A percentile compares a stretch with the other conserved stretches of the same genome.
Evolutionary conservation across 1,284 basidiomycete genomes (phyloP).

Genomic region (Schizopora paradoxa): DNA sequence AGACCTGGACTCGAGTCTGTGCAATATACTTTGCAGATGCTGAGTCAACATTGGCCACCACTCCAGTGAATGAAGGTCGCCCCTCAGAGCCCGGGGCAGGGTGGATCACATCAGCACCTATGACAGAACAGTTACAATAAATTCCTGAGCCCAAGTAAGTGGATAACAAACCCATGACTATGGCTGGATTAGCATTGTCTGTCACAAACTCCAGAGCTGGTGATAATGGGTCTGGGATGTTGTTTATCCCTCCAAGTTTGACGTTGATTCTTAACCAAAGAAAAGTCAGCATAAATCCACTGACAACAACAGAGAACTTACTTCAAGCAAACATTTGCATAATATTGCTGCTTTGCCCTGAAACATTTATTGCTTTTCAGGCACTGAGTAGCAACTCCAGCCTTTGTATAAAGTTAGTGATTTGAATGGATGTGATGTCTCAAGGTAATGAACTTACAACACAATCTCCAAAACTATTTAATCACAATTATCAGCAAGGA

Average conservation of each 20-base stretch:
- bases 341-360: conserved; percentile 66
- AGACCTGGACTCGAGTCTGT: conserved; percentile 59
- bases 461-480: conserved; percentile 62
- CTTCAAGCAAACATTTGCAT: conserved; percentile 76
- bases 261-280: conserved; percentile 58
- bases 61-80: conserved; percentile 68
- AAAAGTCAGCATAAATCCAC: conserved; percentile 5
- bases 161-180: conserved; percentile 59
- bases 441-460: conserved; percentile 35
- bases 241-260: conserved; percentile 76
- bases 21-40: conserved; percentile 50
- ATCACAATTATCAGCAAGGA: conserved; percentile 9
- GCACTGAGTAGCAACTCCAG: conserved; percentile 71
- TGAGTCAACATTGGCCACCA: conserved; percentile 71
- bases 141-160: conserved; percentile 8
- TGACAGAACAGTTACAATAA: conserved; percentile 6
- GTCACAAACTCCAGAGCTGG: conserved; percentile 55
- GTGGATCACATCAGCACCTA: conserved; percentile 73
- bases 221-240: conserved; percentile 59
- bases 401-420: conserved; percentile 31
- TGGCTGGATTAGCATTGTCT: conserved; percentile 63
- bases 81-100: conserved; percentile 68
- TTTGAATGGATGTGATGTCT: background rate
- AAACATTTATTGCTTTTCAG: conserved; percentile 58
- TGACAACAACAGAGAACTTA: conserved; percentile 29